These are phyloP conservation scores for Pigoraptor vietnamica DNA, from an alignment of 78 protist species.

Conservation along the genomic window DNA sequence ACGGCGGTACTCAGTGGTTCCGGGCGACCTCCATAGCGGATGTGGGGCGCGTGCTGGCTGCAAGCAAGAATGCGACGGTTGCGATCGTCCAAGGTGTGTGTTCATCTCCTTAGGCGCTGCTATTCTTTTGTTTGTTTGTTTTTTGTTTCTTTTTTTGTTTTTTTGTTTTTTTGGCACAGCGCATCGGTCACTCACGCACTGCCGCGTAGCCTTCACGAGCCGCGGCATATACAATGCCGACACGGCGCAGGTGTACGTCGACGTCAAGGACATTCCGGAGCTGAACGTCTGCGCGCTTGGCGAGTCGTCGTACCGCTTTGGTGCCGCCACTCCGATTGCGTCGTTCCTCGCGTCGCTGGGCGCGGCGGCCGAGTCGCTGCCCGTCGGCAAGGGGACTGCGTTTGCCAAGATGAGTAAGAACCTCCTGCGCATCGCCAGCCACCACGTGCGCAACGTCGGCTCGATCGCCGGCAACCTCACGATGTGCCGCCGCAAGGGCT, in stretches of 20 bases:
- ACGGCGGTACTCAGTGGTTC: not conserved
- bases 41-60: not conserved
- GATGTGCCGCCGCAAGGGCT: not conserved
- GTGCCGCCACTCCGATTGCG: slow-evolving; percentile 1
- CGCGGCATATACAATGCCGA: not conserved
- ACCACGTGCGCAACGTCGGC: slow-evolving; percentile 22
- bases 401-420: not conserved
- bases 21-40: not conserved
- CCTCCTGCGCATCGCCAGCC: not conserved
- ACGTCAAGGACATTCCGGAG: slow-evolving; percentile 6
- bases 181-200: too few relatives aligned
- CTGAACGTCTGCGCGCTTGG: not conserved
- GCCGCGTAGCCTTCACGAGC: not conserved
- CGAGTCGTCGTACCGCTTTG: not conserved
- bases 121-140: not conserved
- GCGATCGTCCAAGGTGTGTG: not conserved
- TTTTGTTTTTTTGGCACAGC: too few relatives aligned
- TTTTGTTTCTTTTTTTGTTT: not conserved
- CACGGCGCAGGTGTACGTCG: not conserved
- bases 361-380: not conserved
- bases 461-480: slow-evolving; percentile 30
- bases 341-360: not conserved
- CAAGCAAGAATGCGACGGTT: not conserved
- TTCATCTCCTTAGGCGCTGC: too few relatives aligned
- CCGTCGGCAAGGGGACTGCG: not conserved